Base-by-base conservation (phyloP, 768 basidiomycete genomes). In the Neoboletus brunneissimus region DNA sequence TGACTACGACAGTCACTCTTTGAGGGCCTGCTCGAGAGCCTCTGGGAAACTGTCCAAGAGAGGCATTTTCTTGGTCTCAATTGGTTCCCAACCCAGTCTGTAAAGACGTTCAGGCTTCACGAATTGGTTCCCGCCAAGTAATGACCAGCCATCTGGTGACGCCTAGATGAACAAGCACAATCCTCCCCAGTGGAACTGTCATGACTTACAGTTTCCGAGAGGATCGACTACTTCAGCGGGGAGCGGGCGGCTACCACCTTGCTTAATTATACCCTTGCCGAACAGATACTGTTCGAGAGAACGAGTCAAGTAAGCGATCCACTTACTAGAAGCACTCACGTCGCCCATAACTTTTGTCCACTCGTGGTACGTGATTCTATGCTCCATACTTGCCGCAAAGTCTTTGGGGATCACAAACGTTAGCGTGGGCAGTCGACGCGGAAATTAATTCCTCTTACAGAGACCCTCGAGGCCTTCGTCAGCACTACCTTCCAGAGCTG, bases 401-500 rank as follows among this genome's bases (percentile, higher is more conserved):
- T 78, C 78, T 78, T 3, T 16, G 47, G 35, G 23, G 34, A 41
- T 43, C 35, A 10, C 5, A 16, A 29, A 18, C 16, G 48, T 60
- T 46, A 64, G 46, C n/a, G n/a, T 12, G 29, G 5, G 11, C 7
- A 2, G 23, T 29, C n/a, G 12, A 35, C 10, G n/a, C 0, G 15
- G 4, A 37, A 22, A 27, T 4, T 3, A 2, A 20, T 8, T 8
- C 10, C 8, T 66, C 76, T 56, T 53, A 79, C 77, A 79, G 44
- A 76, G 60, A 20, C 77, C 79, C 45, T 78, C 68, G 5, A 65
- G 62, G 2, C 77, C 78, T 51, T 78, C 75, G 29, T 75, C 75
- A 2, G 77, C 76, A 44, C 64, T 72, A 3, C 75, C 78, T 44
- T 76, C 69, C 13, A 78, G 57, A 4, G 76, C 76, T 7, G 74